Conservation (phyloP, 2,329 filamentous ascomycete genomes). For the Phialophora chinensis region DNA sequence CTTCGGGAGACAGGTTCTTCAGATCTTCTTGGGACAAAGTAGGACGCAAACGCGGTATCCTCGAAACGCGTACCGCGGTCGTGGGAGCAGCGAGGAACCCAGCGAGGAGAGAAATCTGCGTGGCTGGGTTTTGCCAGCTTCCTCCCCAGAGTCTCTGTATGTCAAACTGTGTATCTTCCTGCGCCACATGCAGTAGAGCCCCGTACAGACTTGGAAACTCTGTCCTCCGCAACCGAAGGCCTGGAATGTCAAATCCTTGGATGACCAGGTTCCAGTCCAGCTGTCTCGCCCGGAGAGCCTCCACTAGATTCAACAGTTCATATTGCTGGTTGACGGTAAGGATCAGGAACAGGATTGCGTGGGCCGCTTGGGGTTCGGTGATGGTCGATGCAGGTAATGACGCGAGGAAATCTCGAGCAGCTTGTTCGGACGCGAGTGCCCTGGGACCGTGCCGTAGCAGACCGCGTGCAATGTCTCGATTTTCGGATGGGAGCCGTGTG, state of each 20-base stretch:
- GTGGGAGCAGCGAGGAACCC: slow-evolving; percentile 79
- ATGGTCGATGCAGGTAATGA: slow-evolving; percentile 67
- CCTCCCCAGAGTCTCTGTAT: slow-evolving; percentile 92
- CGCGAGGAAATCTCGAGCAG: slow-evolving; percentile 65
- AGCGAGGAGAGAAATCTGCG: slow-evolving; percentile 91
- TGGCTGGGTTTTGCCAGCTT: slow-evolving; percentile 80
- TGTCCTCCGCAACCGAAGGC: slow-evolving; percentile 73
- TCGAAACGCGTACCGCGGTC: slow-evolving; percentile 79
- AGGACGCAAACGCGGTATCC: slow-evolving; percentile 79
- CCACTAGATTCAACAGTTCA: slow-evolving; percentile 72
- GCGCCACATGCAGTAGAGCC: slow-evolving; percentile 74
- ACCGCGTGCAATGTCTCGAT: slow-evolving; percentile 59
- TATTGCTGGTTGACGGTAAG: slow-evolving; percentile 67
- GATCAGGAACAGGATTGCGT: slow-evolving; percentile 74
- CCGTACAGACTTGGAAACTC: slow-evolving; percentile 85
- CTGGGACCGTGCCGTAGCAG: slow-evolving; percentile 77
- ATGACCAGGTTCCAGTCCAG: slow-evolving; percentile 74
- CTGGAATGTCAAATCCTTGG: slow-evolving; percentile 78
- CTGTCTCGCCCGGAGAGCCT: slow-evolving; percentile 61
- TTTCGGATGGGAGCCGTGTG: slow-evolving; percentile 51
- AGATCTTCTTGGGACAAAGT: slow-evolving; percentile 75
- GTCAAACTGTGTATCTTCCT: slow-evolving; percentile 69
- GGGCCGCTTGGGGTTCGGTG: slow-evolving; percentile 80
- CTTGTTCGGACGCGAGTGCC: slow-evolving; percentile 77
- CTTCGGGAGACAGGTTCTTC: slow-evolving; percentile 63